Evolutionary conservation across 768 basidiomycete species (phyloP), one percentile per base, ranked within the genome.

Genomic region (Collybia sordida): DNA sequence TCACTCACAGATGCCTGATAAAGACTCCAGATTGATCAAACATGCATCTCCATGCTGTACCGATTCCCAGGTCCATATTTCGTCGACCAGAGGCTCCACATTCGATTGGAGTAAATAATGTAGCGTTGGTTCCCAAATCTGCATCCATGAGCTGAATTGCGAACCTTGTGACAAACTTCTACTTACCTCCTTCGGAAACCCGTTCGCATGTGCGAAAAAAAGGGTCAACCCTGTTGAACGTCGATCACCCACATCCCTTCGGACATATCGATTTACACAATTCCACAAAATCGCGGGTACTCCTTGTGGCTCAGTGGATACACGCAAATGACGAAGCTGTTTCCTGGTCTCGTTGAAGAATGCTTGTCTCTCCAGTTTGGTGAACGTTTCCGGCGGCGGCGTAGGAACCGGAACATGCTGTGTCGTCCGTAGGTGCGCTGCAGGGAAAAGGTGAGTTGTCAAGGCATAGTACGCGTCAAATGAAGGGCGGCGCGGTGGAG

Each of bases 21-120:
- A 71, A 15, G 69, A 70, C 0, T 68, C 65, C 0, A 61, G 72
- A 52, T 97, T 98, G 28, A 95, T 46, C 11, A 90, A 64, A 0
- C 78, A 86, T n/a, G 91, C 76, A 52, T 95, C 94, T 1, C 92
- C 94, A 52, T 95, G 91, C 51, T 92, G 86, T 3, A 86, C 77
- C 4, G 89, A 80, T 56, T 97, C 94, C 76, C 90, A 86, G 0
- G 80, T 61, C 92, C 92, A 95, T 1, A 94, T 73, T 81, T 71
- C 90, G 74, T 64, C 93, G 55, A 71, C 72, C 49, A 65, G 12
- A 11, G 55, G 46, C 1, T 62, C 67, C n/a, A 66, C 64, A 18
- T 71, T 59, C 1, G 68, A 70, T 23, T 73, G 64, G 2, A 94
- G 62, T 6, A 95, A 63, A 28, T 70, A 56, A 1, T 63, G 64